Evolutionary conservation across 768 basidiomycete genomes (phyloP).

Genomic region (Pisolithus albus): DNA sequence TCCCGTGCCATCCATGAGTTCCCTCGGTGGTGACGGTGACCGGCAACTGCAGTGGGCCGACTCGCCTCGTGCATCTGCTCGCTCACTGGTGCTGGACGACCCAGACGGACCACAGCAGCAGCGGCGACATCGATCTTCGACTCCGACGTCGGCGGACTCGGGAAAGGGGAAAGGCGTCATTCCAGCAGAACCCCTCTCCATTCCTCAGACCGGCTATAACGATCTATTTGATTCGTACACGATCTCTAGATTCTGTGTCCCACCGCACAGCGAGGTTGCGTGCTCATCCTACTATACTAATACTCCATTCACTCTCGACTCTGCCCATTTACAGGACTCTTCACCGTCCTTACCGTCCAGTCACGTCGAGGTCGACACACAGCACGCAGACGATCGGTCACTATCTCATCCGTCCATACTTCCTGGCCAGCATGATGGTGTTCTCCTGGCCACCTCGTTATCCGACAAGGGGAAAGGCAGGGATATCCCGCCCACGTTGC

Average conservation of each 20-base stretch:
- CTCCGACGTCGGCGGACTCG: slow-evolving; percentile 9
- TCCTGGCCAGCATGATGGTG: slow-evolving; percentile 9
- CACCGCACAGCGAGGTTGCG: not conserved
- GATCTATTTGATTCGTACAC: slow-evolving; percentile 13
- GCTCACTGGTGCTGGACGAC: slow-evolving; percentile 2
- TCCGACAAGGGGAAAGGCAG: slow-evolving; percentile 50
- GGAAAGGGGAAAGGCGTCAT: slow-evolving; percentile 49
- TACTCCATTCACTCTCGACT: slow-evolving; percentile 7
- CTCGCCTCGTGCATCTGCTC: not conserved
- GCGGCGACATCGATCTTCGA: slow-evolving; percentile 5
- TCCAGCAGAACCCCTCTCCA: slow-evolving; percentile 44
- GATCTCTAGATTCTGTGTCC: not conserved
- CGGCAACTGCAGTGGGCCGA: slow-evolving; percentile 5
- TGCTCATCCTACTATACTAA: slow-evolving; percentile 14
- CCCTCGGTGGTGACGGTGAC: not conserved
- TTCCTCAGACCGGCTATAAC: slow-evolving; percentile 22
- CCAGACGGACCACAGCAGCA: slow-evolving; percentile 4
- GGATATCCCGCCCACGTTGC: slow-evolving; percentile 50
- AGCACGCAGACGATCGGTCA: not conserved
- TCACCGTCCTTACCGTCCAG: not conserved
- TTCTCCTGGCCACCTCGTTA: slow-evolving; percentile 20
- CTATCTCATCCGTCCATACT: slow-evolving; percentile 24
- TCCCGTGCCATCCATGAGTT: slow-evolving; percentile 4
- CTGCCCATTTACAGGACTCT: not conserved
- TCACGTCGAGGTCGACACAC: slow-evolving; percentile 1